These are phyloP conservation scores for Phoma herbarum DNA, from an alignment of 2,329 filamentous ascomycete genomes.

Conservation along the genomic window DNA sequence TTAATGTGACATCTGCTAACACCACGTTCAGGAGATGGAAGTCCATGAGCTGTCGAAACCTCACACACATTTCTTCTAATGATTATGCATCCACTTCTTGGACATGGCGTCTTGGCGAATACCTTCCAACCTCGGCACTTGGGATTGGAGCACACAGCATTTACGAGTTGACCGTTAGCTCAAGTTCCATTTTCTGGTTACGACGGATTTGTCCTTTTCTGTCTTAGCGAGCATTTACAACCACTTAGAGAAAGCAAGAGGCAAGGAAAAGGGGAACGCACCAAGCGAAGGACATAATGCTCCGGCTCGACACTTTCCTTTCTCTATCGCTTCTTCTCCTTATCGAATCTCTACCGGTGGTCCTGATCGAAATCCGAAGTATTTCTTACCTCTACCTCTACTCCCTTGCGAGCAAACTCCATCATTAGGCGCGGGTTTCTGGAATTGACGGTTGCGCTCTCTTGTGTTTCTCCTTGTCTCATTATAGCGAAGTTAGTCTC, in stretches of 20 bases:
- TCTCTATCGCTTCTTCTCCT: conserved; percentile 36
- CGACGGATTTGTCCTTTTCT: conserved; percentile 51
- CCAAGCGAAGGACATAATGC: conserved; percentile 34
- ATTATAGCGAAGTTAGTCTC: conserved; percentile 26
- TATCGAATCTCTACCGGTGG: conserved; percentile 34
- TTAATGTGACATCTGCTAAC: conserved; percentile 52
- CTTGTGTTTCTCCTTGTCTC: conserved; percentile 33
- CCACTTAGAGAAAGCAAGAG: conserved; percentile 46
- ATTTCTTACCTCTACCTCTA: conserved; percentile 30
- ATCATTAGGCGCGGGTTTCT: conserved; percentile 34
- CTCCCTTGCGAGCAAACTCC: conserved; percentile 27
- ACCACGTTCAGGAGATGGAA: conserved; percentile 87
- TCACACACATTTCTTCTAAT: conserved; percentile 99
- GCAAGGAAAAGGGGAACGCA: conserved; percentile 30
- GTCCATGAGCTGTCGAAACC: conserved; percentile 99
- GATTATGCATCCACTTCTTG: conserved; percentile 53
- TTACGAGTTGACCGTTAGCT: conserved; percentile 52
- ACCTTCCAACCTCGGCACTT: conserved; percentile 45
- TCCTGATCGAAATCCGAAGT: conserved; percentile 30
- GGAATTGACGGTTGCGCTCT: conserved; percentile 26
- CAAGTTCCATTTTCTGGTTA: conserved; percentile 54
- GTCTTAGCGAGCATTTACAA: conserved; percentile 54
- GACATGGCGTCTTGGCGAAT: conserved; percentile 55
- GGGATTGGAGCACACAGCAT: conserved; percentile 52
- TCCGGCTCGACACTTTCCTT: conserved; percentile 40